Percentiles rank a stretch among this genome's conserved stretches.
These are phyloP conservation scores for Candida rishiriensis DNA, from an alignment of 805 yeast genomes.

Conservation along the genomic window DNA sequence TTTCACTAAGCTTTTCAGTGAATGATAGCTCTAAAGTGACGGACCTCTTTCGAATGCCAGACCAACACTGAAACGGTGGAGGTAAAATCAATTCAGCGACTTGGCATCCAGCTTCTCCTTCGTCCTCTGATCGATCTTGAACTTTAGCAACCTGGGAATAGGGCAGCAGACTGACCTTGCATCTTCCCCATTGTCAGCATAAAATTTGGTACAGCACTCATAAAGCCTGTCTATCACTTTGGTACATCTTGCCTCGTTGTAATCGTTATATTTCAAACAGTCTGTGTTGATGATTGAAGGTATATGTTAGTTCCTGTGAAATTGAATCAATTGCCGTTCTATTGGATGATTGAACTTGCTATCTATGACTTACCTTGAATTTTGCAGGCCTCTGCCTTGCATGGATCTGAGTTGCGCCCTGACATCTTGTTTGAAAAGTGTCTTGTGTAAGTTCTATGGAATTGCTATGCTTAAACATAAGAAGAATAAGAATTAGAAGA, in stretches of 20 bases:
- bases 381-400: slow-evolving; percentile 77
- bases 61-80: too few relatives aligned
- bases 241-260: slow-evolving; percentile 73
- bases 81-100: slow-evolving; percentile 20
- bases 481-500: too few relatives aligned
- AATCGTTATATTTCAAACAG: slow-evolving; percentile 58
- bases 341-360: not conserved
- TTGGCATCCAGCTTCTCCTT: slow-evolving; percentile 57
- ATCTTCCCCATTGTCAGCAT: slow-evolving; percentile 52
- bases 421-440: not conserved
- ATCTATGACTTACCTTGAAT: slow-evolving; percentile 49
- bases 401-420: slow-evolving; percentile 36
- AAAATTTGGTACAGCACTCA: slow-evolving; percentile 68
- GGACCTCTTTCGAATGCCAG: too few relatives aligned
- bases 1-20: too few relatives aligned
- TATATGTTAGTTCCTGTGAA: not conserved
- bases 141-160: slow-evolving; percentile 51
- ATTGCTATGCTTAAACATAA: too few relatives aligned
- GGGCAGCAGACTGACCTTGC: slow-evolving; percentile 78
- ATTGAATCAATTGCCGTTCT: not conserved
- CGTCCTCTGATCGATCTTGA: slow-evolving; percentile 63
- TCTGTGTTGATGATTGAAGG: slow-evolving; percentile 29
- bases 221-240: slow-evolving; percentile 65
- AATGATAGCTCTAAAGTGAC: too few relatives aligned
- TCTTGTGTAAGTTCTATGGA: too few relatives aligned